A percentile compares a stretch with the other conserved stretches of the same genome.
phyloP scores from a whole-genome alignment of 2,329 filamentous ascomycete genomes.

The Hyphodiscus sp. region DNA sequence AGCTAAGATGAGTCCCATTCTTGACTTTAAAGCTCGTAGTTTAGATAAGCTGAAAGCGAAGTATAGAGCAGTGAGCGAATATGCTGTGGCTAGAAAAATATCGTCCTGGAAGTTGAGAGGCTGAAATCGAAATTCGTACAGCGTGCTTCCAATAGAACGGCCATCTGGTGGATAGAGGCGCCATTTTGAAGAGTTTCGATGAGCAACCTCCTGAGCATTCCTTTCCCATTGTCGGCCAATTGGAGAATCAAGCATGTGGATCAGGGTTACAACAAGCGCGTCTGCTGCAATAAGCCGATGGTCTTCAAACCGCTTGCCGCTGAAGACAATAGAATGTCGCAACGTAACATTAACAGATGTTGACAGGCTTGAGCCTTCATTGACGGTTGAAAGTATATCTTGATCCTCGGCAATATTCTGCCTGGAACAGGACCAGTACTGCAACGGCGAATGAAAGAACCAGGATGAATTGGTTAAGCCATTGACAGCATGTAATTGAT shows the following conservation, averaged over 20 bases:
- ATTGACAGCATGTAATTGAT: slow-evolving; percentile 52
- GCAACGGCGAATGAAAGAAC: slow-evolving; percentile 77
- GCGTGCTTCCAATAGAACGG: slow-evolving; percentile 45
- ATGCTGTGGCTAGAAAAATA: slow-evolving; percentile 56
- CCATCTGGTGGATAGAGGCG: slow-evolving; percentile 58
- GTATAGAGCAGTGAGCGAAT: slow-evolving; percentile 57
- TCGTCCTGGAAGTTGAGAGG: slow-evolving; percentile 65
- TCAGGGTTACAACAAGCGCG: slow-evolving; percentile 69
- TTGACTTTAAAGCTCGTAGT: slow-evolving; percentile 68
- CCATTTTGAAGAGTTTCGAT: slow-evolving; percentile 47
- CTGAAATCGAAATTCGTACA: slow-evolving; percentile 74
- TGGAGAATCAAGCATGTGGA: slow-evolving; percentile 60
- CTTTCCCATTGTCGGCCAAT: slow-evolving; percentile 60
- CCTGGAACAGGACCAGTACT: slow-evolving; percentile 70
- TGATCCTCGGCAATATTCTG: slow-evolving; percentile 51
- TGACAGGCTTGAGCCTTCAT: slow-evolving; percentile 52
- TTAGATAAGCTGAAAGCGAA: slow-evolving; percentile 62
- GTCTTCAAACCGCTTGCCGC: slow-evolving; percentile 69
- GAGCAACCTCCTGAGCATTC: slow-evolving; percentile 48
- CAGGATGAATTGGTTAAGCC: slow-evolving; percentile 57
- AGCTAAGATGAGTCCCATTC: slow-evolving; percentile 63
- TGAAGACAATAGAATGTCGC: slow-evolving; percentile 73
- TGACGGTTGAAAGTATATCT: slow-evolving; percentile 64
- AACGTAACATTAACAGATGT: slow-evolving; percentile 69
- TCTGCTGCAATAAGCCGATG: slow-evolving; percentile 64